phyloP scores from a whole-genome alignment of 2,329 filamentous ascomycete species.

The Chalara sp. region DNA sequence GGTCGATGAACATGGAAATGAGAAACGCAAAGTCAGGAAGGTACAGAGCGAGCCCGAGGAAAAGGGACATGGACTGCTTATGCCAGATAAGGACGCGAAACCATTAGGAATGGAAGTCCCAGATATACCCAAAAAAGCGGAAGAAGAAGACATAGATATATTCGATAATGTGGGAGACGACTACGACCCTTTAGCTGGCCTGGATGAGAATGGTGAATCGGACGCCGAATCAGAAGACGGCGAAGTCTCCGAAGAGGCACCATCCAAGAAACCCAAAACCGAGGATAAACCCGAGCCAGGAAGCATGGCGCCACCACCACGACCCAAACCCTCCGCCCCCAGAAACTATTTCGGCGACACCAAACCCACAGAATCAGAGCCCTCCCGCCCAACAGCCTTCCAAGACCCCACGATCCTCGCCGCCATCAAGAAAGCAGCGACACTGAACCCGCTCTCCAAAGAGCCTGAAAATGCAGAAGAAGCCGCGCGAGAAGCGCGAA shows the following conservation, averaged over 20 bases:
- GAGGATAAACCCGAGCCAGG: constrained; percentile 2
- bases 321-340: constrained; percentile 28
- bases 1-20: constrained; percentile 58
- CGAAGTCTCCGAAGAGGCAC: constrained; percentile 27
- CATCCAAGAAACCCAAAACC: constrained; percentile 5
- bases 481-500: constrained; percentile 57
- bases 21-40: constrained; percentile 58
- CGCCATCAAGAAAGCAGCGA: constrained; percentile 77
- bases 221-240: constrained; percentile 35
- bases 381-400: constrained; percentile 36
- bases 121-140: constrained; percentile 40
- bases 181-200: constrained; percentile 58
- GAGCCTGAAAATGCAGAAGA: constrained; percentile 36
- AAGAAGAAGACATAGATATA: constrained; percentile 53
- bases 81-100: constrained; percentile 48
- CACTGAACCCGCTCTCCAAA: constrained; percentile 43
- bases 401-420: constrained; percentile 74
- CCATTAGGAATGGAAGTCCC: constrained; percentile 62
- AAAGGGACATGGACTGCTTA: constrained; percentile 36
- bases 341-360: constrained; percentile 59
- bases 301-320: constrained; percentile 40
- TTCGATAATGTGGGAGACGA: constrained; percentile 61
- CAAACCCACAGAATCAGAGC: constrained; percentile 34
- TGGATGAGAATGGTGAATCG: constrained; percentile 36
- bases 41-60: constrained; percentile 34